Conservation (phyloP, 176 grass and related monocot genomes). For the Alloteropsis semialata region DNA sequence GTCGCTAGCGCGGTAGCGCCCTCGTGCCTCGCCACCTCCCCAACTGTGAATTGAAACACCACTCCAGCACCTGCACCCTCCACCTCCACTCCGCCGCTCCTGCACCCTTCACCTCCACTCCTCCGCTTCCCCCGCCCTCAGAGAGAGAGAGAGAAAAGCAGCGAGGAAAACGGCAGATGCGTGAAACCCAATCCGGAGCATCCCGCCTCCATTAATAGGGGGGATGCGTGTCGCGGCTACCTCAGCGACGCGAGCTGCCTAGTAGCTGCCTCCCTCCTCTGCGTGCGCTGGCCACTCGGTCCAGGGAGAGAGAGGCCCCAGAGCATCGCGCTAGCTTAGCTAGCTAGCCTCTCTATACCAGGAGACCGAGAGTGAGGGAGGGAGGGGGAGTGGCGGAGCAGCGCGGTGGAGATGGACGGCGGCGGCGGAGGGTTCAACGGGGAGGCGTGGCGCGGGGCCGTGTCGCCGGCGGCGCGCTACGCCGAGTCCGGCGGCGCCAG, state of each 20-base stretch:
- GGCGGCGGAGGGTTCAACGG: not conserved
- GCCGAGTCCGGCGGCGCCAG: conserved; percentile 51
- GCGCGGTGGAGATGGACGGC: conserved; percentile 19
- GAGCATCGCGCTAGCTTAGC: not conserved
- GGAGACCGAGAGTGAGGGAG: not conserved
- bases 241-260: conserved; percentile 16
- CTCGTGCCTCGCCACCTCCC: conserved; percentile 7
- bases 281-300: conserved; percentile 28
- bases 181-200: not conserved
- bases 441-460: conserved; percentile 36
- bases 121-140: too few relatives aligned
- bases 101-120: not conserved
- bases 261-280: not conserved
- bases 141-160: not conserved
- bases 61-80: not conserved
- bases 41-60: conserved; percentile 38
- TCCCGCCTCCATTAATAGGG: conserved; percentile 36
- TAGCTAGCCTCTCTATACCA: not conserved
- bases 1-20: not conserved
- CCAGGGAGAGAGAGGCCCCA: not conserved
- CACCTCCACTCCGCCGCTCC: not conserved
- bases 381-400: not conserved
- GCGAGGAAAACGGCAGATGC: conserved; percentile 10
- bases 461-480: conserved; percentile 42
- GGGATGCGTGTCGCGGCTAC: conserved; percentile 12